A percentile compares a stretch with the other conserved stretches of the same genome.
Evolutionary conservation across 345 rosid species (phyloP).

Genomic region (Balakata baccata): DNA sequence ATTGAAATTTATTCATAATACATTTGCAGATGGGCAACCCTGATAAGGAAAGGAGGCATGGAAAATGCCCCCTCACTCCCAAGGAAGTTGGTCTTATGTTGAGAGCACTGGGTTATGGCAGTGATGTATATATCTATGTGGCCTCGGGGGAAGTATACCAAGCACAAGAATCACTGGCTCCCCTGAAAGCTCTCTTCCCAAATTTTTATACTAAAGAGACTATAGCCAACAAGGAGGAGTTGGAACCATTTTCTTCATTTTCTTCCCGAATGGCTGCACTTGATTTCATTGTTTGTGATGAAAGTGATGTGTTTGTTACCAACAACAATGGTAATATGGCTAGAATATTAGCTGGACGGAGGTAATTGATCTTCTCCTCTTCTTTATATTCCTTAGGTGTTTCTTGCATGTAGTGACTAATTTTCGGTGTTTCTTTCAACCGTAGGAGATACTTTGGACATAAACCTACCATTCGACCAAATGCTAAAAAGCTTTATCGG

Average conservation of each 20-base stretch:
- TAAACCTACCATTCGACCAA: constrained; percentile 92
- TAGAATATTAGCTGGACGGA: constrained; percentile 81
- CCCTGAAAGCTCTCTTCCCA: constrained; percentile 82
- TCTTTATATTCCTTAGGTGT: neutral
- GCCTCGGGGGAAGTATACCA: constrained; percentile 97
- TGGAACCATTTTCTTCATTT: constrained; percentile 65
- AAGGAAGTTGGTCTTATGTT: constrained; percentile 95
- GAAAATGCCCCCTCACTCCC: constrained; percentile 96
- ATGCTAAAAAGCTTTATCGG: constrained; percentile 76
- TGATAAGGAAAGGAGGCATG: constrained; percentile 93
- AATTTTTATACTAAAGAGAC: constrained; percentile 83
- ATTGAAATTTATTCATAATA: constrained; percentile 7
- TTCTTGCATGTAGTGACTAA: constrained; percentile 3
- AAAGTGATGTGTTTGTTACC: constrained; percentile 92
- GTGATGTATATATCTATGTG: constrained; percentile 84
- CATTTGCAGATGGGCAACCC: constrained; percentile 60
- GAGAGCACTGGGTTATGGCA: constrained; percentile 92
- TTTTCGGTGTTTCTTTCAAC: constrained; percentile 9
- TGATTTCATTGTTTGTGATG: constrained; percentile 89
- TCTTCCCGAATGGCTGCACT: constrained; percentile 99
- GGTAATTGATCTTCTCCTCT: constrained; percentile 38
- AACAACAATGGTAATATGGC: constrained; percentile 99
- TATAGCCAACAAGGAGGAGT: constrained; percentile 69
- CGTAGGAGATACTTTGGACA: constrained; percentile 92
- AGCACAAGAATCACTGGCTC: constrained; percentile 78